Conservation (phyloP, 1,139 yeast genomes). For the Yamadazyma buinensis region DNA sequence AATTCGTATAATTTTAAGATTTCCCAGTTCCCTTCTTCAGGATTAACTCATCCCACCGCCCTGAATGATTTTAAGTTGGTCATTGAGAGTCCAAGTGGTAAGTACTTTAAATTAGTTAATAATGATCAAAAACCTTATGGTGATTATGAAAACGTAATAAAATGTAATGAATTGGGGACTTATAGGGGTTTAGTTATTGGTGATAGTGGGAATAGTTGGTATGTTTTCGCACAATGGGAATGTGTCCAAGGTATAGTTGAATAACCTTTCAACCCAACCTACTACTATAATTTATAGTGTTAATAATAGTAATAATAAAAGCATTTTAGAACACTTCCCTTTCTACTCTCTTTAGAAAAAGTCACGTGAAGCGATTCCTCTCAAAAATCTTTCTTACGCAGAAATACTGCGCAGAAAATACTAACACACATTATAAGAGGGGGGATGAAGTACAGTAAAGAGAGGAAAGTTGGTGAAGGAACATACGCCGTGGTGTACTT, state of each 20-base stretch:
- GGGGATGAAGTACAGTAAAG: constrained; percentile 38
- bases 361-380: too few relatives aligned
- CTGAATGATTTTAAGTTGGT: constrained; percentile 55
- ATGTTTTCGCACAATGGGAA: constrained; percentile 90
- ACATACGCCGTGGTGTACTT: constrained; percentile 96
- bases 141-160: constrained; percentile 54
- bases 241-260: constrained; percentile 36
- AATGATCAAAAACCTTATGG: constrained; percentile 49
- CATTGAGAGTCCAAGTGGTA: constrained; percentile 81
- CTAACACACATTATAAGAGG: constrained; percentile 2
- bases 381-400: too few relatives aligned
- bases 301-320: too few relatives aligned
- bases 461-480: constrained; percentile 95
- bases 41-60: constrained; percentile 37
- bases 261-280: too few relatives aligned
- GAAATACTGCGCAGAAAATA: too few relatives aligned
- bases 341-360: too few relatives aligned
- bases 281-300: too few relatives aligned
- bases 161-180: constrained; percentile 67
- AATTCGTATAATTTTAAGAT: constrained; percentile 64
- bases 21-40: constrained; percentile 60
- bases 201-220: constrained; percentile 80
- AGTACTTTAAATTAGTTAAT: constrained; percentile 57
- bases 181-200: constrained; percentile 84
- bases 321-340: too few relatives aligned